Base-by-base conservation (phyloP, 108 stramenopile species). In the Nitzschia sp. region DNA sequence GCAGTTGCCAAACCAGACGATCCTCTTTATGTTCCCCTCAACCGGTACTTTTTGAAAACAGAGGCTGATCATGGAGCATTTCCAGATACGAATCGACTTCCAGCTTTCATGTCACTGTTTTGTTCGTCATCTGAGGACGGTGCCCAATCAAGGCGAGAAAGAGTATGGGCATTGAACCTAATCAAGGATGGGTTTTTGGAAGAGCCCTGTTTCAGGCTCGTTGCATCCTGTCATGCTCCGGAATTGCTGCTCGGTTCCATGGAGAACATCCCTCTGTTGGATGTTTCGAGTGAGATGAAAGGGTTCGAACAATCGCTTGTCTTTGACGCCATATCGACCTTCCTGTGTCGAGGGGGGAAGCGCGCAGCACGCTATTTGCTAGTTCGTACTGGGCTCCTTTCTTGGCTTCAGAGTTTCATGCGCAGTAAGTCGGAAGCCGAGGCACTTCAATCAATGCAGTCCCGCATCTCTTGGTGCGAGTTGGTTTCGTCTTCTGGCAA, bases 61-160 rank as follows among this genome's bases (percentile, higher is more conserved):
- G 80, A 80, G 21, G 68, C 71, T 34, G 73, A 85, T 63, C 85
- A 86, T 58, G 92, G 92, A 14, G 92, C 92, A 42, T 89, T 88
- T 64, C 82, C 86, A 54, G 89, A 93, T 69, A 72, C 80, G 63
- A 78, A 77, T 54, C 78, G 79, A n/a, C 71, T 93, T 26, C 92
- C 92, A 24, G 69, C 76, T 42, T 93, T 93, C 67, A 82, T 93
- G 6, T 77, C 88, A n/a, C 57, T 91, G 10, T 93, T 89, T 71
- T 93, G 89, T 53, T 89, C 89, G 7, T 64, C 82, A 12, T 63
- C 79, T 0, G 83, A 87, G 42, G 84, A 84, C 10, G 39, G 59
- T 6, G 19, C 62, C 21, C 82, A 85, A 17, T 69, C 84, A 10
- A 73, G 79, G 58, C 67, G 57, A 42, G 92, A 93, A 72, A 70